phyloP scores from a whole-genome alignment of 805 yeast species.

The Hanseniaspora thailandica region DNA sequence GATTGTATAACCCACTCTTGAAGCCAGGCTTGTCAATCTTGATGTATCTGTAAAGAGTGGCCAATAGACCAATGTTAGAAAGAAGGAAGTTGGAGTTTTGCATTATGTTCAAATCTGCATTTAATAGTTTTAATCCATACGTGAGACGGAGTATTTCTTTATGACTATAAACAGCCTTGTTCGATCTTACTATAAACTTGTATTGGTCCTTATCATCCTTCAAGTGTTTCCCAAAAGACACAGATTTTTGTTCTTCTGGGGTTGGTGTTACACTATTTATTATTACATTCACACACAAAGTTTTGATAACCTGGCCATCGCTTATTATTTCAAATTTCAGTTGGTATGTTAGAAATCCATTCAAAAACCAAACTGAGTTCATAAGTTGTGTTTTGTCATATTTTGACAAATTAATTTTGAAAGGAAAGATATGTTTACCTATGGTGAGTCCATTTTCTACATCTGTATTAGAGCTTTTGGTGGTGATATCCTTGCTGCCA shows the following conservation, averaged over 20 bases:
- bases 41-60: constrained; percentile 1
- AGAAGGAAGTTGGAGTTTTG: not conserved
- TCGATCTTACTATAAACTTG: not conserved
- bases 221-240: not conserved
- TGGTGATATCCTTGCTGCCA: constrained; percentile 8
- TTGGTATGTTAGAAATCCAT: not conserved
- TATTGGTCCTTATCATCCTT: not conserved
- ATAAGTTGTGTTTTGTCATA: not conserved
- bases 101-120: not conserved
- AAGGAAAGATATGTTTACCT: constrained; percentile 84
- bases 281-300: not conserved
- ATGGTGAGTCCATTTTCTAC: constrained; percentile 41
- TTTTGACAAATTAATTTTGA: constrained; percentile 43
- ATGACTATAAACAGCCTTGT: not conserved
- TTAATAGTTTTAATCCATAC: not conserved
- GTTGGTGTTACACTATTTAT: not conserved
- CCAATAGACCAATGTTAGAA: constrained; percentile 5
- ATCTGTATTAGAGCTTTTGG: not conserved
- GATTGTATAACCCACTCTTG: not conserved
- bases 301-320: not conserved
- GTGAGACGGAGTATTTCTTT: not conserved
- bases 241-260: not conserved
- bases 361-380: constrained; percentile 3
- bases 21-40: not conserved
- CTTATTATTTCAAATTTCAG: not conserved